Evolutionary conservation across 1,284 basidiomycete species (phyloP).

Genomic region (Tetrapyrgos nigripes): DNA sequence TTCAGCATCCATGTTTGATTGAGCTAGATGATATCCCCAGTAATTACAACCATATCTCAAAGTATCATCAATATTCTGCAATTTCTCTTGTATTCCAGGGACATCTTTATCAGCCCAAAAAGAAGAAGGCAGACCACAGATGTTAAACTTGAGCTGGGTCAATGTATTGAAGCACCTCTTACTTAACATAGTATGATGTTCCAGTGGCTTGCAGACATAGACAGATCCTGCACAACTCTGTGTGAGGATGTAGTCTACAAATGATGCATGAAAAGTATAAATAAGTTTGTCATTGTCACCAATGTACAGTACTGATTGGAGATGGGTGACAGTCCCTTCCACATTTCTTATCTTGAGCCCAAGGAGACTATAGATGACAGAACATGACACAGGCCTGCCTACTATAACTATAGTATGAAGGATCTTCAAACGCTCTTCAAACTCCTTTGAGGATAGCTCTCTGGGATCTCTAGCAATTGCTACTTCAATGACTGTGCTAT

Average conservation of each 20-base stretch:
- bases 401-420: neutral
- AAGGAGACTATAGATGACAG: neutral
- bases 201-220: neutral
- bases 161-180: neutral
- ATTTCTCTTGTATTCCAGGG: too few species aligned
- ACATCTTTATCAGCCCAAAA: too few species aligned
- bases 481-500: neutral
- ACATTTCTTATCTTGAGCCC: neutral
- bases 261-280: conserved; percentile 2
- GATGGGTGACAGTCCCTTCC: neutral
- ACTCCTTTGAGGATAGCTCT: neutral
- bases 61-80: too few species aligned
- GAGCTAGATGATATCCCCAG: too few species aligned
- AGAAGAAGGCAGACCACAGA: neutral
- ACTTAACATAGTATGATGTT: neutral
- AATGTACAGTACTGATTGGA: neutral
- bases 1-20: too few species aligned
- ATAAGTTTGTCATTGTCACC: neutral
- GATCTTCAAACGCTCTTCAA: neutral
- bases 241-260: neutral
- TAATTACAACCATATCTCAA: too few species aligned
- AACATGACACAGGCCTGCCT: neutral
- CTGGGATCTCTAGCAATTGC: neutral
- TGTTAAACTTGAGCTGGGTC: neutral
- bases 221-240: neutral